phyloP scores from a whole-genome alignment of 257 asterid species.

The Solanum pennellii region DNA sequence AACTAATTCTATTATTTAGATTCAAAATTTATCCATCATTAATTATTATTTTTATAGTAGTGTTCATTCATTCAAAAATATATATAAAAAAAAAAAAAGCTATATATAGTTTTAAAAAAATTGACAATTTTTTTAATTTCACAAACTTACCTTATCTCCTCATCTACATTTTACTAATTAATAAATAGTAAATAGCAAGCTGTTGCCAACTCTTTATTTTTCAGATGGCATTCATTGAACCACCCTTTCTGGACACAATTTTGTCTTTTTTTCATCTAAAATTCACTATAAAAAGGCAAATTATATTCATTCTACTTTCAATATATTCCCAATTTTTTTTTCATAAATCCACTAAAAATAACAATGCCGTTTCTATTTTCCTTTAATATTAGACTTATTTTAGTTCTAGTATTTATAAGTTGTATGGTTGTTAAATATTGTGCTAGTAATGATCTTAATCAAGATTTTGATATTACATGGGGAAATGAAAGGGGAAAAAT shows the following conservation, averaged over 20 bases:
- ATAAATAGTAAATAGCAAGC: not conserved
- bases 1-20: too few species aligned
- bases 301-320: not conserved
- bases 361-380: slow-evolving; percentile 10
- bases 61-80: too few species aligned
- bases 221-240: slow-evolving; percentile 14
- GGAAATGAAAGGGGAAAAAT: slow-evolving; percentile 45
- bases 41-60: too few species aligned
- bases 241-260: not conserved
- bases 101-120: not conserved
- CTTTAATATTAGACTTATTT: not conserved
- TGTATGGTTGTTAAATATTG: not conserved
- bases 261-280: not conserved
- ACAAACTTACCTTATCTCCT: slow-evolving; percentile 7
- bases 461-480: slow-evolving; percentile 54
- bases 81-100: not conserved
- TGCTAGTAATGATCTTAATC: slow-evolving; percentile 11
- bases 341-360: too few species aligned
- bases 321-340: not conserved
- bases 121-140: not conserved
- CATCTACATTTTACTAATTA: not conserved
- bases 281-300: not conserved
- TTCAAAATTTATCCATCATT: too few species aligned
- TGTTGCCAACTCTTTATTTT: slow-evolving; percentile 12
- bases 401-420: not conserved